Evolutionary conservation across 2,329 filamentous ascomycete genomes (phyloP), one percentile per base, ranked within the genome.

Genomic region (Neopestalotiopsis rosae): DNA sequence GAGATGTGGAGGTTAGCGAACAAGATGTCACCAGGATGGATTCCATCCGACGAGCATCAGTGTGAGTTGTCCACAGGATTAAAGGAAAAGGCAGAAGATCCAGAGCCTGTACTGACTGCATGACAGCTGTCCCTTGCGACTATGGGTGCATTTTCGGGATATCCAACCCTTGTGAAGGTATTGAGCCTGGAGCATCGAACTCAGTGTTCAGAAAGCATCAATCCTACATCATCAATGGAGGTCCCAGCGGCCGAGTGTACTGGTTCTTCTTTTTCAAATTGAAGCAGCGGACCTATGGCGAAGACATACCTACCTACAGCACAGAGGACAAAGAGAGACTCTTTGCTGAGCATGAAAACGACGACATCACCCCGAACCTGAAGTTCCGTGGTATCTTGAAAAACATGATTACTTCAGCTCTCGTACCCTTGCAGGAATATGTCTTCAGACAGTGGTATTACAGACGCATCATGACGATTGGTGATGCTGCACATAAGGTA

Each of bases 401-500:
- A 40, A 68, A 67, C 6, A 56, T 71, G 38, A 69, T 56, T 6
- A 69, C 65, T 12, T 74, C 70, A 14, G 72, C 74, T 5, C 68
- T 80, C 30, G 72, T 79, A 1, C 71, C 75, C 2, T 34, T 68
- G 20, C 67, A 64, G 61, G 81, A 83, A 69, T 79, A 79, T 45
- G 76, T 81, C 1, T 77, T 81, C n/a, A 70, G 78, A 12, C 75
- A 77, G 45, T 84, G 82, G 79, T 76, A 80, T 64, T 82, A 77
- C 57, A 75, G 77, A 12, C 73, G 83, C 10, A 78, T 82, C 3
- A 75, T 84, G 1, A 73, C 78, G 1, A 76, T 84, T 5, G 82
- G 82, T 0, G 83, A 84, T 70, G 76, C 82, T 0, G 80, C 78
- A 6, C 82, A 84, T 69, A 84, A 84, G 76, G 79, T 79, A 30